Evolutionary conservation across 768 basidiomycete species (phyloP), one percentile per base, ranked within the genome.

Genomic region (Favolaschia claudopus): DNA sequence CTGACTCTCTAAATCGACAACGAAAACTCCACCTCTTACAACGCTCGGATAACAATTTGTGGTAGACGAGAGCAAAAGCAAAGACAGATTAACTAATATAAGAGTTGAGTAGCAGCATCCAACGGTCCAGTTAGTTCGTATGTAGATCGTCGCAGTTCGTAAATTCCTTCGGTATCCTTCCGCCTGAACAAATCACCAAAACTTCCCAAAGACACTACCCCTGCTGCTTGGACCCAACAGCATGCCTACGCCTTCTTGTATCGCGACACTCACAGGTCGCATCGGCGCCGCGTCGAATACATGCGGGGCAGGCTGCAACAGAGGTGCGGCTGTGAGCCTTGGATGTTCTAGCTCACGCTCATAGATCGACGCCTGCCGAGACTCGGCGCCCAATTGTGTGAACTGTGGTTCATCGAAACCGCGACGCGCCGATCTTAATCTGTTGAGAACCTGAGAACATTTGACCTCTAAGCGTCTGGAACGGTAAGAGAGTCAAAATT

Each of bases 231-330:
- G 63, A 22, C 84, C 82, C 8, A 89, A 69, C 38, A 91, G 75
- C 67, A 89, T 77, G 12, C 86, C 85, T 29, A 91, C 82, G n/a
- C 89, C 88, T 55, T 85, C 86, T 67, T 89, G 88, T 15, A 92
- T 86, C 22, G 88, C 91, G 34, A 85, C 83, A 67, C 87, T 89
- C 20, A 91, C 90, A 8, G 89, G 88, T 17, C 87, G 76, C 86
- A 91, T 89, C 19, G 89, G 87, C 17, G 86, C 81, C 17, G 87
- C 63, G 69, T 93, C 92, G 64, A 83, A 92, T 1, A 91, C 88
- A 71, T 93, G 91, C 9, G 91, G 89, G 57, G 85, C 88, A 3
- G 92, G 91, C 69, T 92, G 90, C 7, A 81, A 78, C n/a, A 93
- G 78, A 1, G 84, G 83, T 22, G 71, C 74, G 14, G 77, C 74